Base-by-base conservation (phyloP, 176 grass and related monocot species). In the Zea mays region DNA sequence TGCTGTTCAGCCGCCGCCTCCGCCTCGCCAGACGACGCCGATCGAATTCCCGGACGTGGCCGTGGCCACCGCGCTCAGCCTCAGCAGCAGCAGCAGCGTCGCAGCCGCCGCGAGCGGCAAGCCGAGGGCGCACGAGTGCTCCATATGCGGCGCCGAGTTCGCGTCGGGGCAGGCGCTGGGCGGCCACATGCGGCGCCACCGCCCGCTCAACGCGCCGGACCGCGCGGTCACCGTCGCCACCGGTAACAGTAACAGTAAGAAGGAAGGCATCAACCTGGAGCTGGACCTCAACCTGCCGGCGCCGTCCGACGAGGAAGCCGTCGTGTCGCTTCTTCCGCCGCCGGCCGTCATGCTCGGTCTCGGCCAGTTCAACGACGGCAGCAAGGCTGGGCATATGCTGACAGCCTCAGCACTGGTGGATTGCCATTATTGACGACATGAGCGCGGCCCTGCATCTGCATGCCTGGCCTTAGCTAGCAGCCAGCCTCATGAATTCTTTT, bases 111-210 rank as follows among this genome's bases (percentile, higher is more conserved):
- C 17, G 17, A 57, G 8, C 52, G 73, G 0, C 45, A 84, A 81
- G 78, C 45, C 75, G 13, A 67, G 89, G 44, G 66, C 84, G 7
- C 93, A 96, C 60, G 78, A 90, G 87, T 96, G 93, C 69, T 89
- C 84, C 14, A 81, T 92, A 19, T 96, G 93, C 68, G 77, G 84
- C 7, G 85, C 93, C 16, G 89, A 90, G 60, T 96, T 96, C 67
- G 70, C 71, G 27, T 89, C 94, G 17, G 94, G 94, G 54, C 94
- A 97, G 80, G 94, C 94, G 55, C 86, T 97, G 1, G 94, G 94
- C 40, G 94, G 94, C 2, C 94, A 97, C 86, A 97, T 97, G 94
- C 74, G 94, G 8, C 87, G 91, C 56, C 94, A 97, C 85, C 80
- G 86, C 46, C 94, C 89, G n/a, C 77, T 83, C 3, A 81, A 89